Evolutionary conservation across 768 basidiomycete genomes (phyloP).

Genomic region (Phylloporus sp.): DNA sequence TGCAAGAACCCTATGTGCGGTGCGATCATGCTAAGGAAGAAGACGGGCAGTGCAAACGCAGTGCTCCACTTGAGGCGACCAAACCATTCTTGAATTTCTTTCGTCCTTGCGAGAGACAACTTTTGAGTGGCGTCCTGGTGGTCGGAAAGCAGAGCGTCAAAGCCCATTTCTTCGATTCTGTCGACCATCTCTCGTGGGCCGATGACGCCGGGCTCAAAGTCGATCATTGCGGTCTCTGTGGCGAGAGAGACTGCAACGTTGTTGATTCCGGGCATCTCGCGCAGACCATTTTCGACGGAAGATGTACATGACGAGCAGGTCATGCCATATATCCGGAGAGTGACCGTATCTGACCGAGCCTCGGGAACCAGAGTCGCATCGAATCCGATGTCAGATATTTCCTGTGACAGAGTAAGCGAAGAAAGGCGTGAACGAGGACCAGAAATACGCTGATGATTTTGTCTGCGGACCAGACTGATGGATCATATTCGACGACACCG

Average conservation of each 20-base stretch:
- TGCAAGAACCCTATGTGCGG: slow-evolving; percentile 60
- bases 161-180: slow-evolving; percentile 82
- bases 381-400: slow-evolving; percentile 91
- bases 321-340: slow-evolving; percentile 86
- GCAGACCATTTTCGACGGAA: slow-evolving; percentile 68
- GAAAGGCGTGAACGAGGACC: not conserved
- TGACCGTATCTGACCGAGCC: slow-evolving; percentile 58
- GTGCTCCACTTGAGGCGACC: slow-evolving; percentile 68
- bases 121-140: slow-evolving; percentile 79
- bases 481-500: slow-evolving; percentile 86
- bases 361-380: slow-evolving; percentile 76
- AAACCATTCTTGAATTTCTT: slow-evolving; percentile 91
- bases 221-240: slow-evolving; percentile 68
- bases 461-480: slow-evolving; percentile 69
- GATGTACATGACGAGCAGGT: slow-evolving; percentile 79
- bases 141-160: slow-evolving; percentile 81
- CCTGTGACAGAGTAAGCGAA: slow-evolving; percentile 40
- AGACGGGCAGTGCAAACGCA: slow-evolving; percentile 87
- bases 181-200: slow-evolving; percentile 87
- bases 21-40: slow-evolving; percentile 84
- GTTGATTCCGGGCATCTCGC: slow-evolving; percentile 65
- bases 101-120: slow-evolving; percentile 78
- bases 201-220: slow-evolving; percentile 68
- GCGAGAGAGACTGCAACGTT: slow-evolving; percentile 69
- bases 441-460: slow-evolving; percentile 64